These are phyloP conservation scores for Phytophthora quininea DNA, from an alignment of 352 stramenopile species.

Conservation along the genomic window DNA sequence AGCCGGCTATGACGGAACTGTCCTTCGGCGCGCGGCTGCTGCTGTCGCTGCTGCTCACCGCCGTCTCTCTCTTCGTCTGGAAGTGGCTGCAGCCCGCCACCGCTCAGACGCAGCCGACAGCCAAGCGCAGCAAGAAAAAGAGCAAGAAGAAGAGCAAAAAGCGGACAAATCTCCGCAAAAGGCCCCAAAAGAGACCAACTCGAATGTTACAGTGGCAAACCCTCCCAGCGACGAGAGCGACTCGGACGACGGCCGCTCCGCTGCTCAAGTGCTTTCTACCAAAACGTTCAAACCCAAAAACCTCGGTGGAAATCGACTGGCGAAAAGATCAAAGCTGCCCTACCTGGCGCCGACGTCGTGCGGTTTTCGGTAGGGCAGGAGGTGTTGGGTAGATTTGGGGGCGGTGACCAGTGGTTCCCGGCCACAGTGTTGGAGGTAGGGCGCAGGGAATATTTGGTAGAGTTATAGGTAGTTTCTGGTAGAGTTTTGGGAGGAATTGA, in stretches of 20 bases:
- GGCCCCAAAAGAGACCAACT: conserved; percentile 6
- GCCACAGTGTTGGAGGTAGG: conserved; percentile 65
- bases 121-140: conserved; percentile 47
- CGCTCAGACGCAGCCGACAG: neutral
- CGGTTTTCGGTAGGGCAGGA: conserved; percentile 48
- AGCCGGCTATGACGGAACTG: conserved; percentile 33
- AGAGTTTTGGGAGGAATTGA: too few species aligned
- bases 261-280: conserved; percentile 63
- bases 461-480: neutral
- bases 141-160: conserved; percentile 46
- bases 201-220: conserved; percentile 2
- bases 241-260: conserved; percentile 61
- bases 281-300: conserved; percentile 69
- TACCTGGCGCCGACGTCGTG: conserved; percentile 21
- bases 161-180: conserved; percentile 2
- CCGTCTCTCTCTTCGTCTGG: conserved; percentile 40
- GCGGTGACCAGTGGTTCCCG: conserved; percentile 66
- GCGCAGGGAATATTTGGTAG: neutral
- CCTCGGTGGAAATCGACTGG: conserved; percentile 40
- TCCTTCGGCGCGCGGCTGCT: conserved; percentile 44
- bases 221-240: conserved; percentile 50
- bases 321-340: conserved; percentile 28
- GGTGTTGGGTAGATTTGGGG: conserved; percentile 68
- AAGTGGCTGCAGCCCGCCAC: conserved; percentile 34
- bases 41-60: conserved; percentile 29